Base-by-base conservation (phyloP, 2,329 filamentous ascomycete species). In the Fusarium lyarnte region DNA sequence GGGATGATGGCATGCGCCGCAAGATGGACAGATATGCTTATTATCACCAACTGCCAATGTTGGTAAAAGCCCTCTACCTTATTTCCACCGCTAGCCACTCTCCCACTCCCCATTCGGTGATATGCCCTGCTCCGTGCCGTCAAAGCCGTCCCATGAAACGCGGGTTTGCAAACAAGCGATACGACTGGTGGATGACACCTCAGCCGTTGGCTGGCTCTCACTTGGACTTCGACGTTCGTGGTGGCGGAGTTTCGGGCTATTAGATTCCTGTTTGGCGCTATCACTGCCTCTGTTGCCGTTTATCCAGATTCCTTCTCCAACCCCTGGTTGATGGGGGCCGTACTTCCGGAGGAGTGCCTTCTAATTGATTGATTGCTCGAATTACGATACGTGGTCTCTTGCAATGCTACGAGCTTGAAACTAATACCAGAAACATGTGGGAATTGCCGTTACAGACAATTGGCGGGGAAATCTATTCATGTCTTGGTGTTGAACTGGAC, bases 21-120 rank as follows among this genome's bases (percentile, higher is more conserved):
- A 63, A 70, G 69, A 75, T 77, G 69, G 63, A 71, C 75, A 76
- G 73, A 77, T 77, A 77, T 77, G 76, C 76, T 77, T 77, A 77
- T 77, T 69, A 45, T 66, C 74, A 46, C 52, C 38, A 62, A 62
- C 62, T 63, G 63, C 66, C 61, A 65, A 46, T 65, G 42, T 51
- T 49, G 52, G 39, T 53, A 42, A 33, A 65, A 47, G n/a, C 51
- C 49, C 57, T 38, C 51, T 67, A 67, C 38, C 46, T 67, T 60
- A 45, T 45, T 57, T 64, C 33, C 57, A 46, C 62, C 25, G 54
- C 41, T 49, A 47, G 31, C 45, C 33, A 29, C 25, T 14, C 43
- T 21, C 42, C 21, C 27, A 27, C 27, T 38, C 23, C 54, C 36
- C 36, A 47, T 39, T 45, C 39, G 31, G 38, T 31, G 31, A 12